Conservation (phyloP, 1,284 basidiomycete genomes). For the Boletus chippewaensis region DNA sequence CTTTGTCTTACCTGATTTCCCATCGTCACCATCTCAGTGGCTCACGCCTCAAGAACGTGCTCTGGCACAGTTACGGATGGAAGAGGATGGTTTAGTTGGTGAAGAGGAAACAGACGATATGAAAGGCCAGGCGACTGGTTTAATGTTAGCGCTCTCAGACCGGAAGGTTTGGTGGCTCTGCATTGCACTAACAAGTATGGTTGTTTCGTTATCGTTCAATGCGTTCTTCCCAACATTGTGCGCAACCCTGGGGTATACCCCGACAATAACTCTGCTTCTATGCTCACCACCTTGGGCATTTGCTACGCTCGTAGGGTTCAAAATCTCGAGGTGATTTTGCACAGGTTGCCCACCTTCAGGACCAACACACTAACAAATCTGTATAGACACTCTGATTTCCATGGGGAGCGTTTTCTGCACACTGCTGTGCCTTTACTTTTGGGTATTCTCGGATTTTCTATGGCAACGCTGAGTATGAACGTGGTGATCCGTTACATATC, state of each 20-base stretch:
- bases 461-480: slow-evolving; percentile 68
- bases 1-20: slow-evolving; percentile 77
- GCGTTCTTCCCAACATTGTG: slow-evolving; percentile 50
- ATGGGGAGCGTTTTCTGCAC: slow-evolving; percentile 62
- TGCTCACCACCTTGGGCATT: slow-evolving; percentile 62
- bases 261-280: slow-evolving; percentile 49
- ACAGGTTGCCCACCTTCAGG: slow-evolving; percentile 10
- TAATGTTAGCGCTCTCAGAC: slow-evolving; percentile 45
- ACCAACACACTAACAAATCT: neutral
- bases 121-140: slow-evolving; percentile 13
- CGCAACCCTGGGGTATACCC: slow-evolving; percentile 50
- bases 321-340: slow-evolving; percentile 32
- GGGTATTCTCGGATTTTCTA: slow-evolving; percentile 67
- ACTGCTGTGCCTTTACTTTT: slow-evolving; percentile 47
- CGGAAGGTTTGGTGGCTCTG: slow-evolving; percentile 55
- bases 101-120: slow-evolving; percentile 8
- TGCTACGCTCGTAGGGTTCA: slow-evolving; percentile 42
- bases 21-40: slow-evolving; percentile 49
- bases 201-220: slow-evolving; percentile 54
- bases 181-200: slow-evolving; percentile 42
- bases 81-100: slow-evolving; percentile 49
- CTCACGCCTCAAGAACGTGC: slow-evolving; percentile 55
- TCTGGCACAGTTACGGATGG: slow-evolving; percentile 69
- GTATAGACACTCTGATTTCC: slow-evolving; percentile 63
- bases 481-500: slow-evolving; percentile 62